Evolutionary conservation across 768 basidiomycete genomes (phyloP).

Genomic region (Dacryopinax spathularia): DNA sequence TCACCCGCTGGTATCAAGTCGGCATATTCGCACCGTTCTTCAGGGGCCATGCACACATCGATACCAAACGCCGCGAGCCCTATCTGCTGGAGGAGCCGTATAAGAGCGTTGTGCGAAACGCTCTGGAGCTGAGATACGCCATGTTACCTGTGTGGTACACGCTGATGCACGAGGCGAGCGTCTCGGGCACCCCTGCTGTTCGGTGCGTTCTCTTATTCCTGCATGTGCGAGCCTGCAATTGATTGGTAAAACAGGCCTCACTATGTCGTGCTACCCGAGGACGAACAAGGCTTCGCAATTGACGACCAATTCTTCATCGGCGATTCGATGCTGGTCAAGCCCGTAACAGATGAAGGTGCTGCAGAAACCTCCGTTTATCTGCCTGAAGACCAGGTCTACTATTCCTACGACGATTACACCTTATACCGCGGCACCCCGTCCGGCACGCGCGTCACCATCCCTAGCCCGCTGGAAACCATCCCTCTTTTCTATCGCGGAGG

Average conservation of each 20-base stretch:
- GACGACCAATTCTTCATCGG: conserved; percentile 95
- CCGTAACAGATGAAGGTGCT: conserved; percentile 61
- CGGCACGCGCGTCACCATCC: conserved; percentile 58
- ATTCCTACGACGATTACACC: conserved; percentile 71
- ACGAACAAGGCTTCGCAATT: conserved; percentile 67
- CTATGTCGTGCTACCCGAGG: conserved; percentile 84
- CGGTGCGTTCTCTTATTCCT: conserved; percentile 35
- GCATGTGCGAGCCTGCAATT: background rate
- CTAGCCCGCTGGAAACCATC: conserved; percentile 62
- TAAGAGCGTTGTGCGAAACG: conserved; percentile 64
- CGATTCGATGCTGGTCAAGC: conserved; percentile 74
- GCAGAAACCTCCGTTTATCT: conserved; percentile 66
- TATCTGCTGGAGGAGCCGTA: conserved; percentile 83
- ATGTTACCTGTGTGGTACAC: conserved; percentile 94
- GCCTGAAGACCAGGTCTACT: conserved; percentile 83
- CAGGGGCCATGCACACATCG: conserved; percentile 94
- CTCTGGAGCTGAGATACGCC: conserved; percentile 67
- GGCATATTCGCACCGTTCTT: conserved; percentile 95
- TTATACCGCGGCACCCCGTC: conserved; percentile 52
- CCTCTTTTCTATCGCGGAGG: conserved; percentile 85
- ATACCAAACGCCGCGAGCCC: conserved; percentile 94
- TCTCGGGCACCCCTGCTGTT: conserved; percentile 67
- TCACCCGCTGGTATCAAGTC: conserved; percentile 93
- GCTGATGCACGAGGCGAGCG: conserved; percentile 80
- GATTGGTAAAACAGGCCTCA: conserved; percentile 90